Base-by-base conservation (phyloP, 148 eudicot species). In the Heliosperma pusillum region DNA sequence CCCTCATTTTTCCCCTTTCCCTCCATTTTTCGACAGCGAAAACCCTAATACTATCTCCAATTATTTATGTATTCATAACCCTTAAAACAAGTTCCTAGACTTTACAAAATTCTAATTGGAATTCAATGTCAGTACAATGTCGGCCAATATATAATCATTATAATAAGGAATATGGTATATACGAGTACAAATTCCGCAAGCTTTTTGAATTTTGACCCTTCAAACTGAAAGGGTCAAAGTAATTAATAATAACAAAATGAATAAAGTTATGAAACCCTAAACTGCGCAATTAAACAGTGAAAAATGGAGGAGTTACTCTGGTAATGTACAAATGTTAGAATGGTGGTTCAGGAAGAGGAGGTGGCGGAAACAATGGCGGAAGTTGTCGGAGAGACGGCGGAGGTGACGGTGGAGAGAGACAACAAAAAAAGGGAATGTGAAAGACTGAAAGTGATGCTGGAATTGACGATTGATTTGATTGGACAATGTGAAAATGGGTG, bases 1-100 rank as follows among this genome's bases (percentile, higher is more conserved):
- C 77, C 80, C 63, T 75, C 80, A n/a, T 71, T 69, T 33, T 63
- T 80, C 81, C 21, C 73, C 52, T 74, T 80, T 36, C 70, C 80
- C 80, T 72, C 82, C 85, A 80, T 82, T 52, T 36, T 24, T 25
- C 40, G 9, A n/a, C 6, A 1, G n/a, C 8, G 4, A 24, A 20
- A 67, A 11, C 1, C 58, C 25, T 0, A 36, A 50, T 47, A 69
- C 58, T 47, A 47, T 5, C 13, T 17, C n/a, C 20, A 16, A 5
- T n/a, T 36, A 16, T 66, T 26, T 24, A 65, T 3, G 3, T 0
- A 13, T 24, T 1, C 27, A n/a, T 65, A 17, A 36, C 74, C 82
- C 78, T 59, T 83, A 77, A 83, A 72, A 55, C 71, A 82, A 76
- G 53, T 55, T 21, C 70, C 10, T 7, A 10, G 13, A 59, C 25